These are phyloP conservation scores for Dothideomycetidae sp. DNA, from an alignment of 2,329 filamentous ascomycete genomes.

Conservation along the genomic window DNA sequence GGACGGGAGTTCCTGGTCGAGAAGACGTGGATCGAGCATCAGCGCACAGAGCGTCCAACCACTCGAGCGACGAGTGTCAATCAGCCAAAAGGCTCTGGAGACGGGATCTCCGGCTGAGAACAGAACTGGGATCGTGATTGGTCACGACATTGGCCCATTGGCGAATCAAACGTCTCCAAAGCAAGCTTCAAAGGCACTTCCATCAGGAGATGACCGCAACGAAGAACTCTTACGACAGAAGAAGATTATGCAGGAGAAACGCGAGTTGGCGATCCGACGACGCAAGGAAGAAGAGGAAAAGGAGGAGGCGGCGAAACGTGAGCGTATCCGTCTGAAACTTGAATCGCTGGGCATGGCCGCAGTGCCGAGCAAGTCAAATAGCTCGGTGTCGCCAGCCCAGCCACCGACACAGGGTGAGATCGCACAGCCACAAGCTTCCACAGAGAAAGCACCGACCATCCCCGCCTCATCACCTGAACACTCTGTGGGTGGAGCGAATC, in stretches of 20 bases:
- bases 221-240: constrained; percentile 12
- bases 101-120: constrained; percentile 26
- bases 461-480: constrained; percentile 13
- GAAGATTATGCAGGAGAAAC: constrained; percentile 51
- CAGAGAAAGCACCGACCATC: constrained; percentile 36
- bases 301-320: constrained; percentile 57
- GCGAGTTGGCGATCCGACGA: constrained; percentile 56
- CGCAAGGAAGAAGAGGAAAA: constrained; percentile 50
- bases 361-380: constrained; percentile 13
- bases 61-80: constrained; percentile 49
- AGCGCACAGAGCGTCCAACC: constrained; percentile 64
- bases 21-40: constrained; percentile 75
- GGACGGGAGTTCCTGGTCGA: constrained; percentile 47
- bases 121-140: constrained; percentile 16
- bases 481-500: neutral
- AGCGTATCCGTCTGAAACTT: constrained; percentile 58
- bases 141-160: constrained; percentile 17
- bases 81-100: constrained; percentile 32
- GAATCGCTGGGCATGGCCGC: constrained; percentile 52
- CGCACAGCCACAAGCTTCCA: constrained; percentile 40
- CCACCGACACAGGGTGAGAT: constrained; percentile 5
- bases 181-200: constrained; percentile 49
- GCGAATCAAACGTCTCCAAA: constrained; percentile 29
- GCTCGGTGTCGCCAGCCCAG: constrained; percentile 10
- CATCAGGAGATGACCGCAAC: constrained; percentile 26